These are phyloP conservation scores for Boletus rubroflammeus DNA, from an alignment of 768 basidiomycete genomes.

Conservation along the genomic window DNA sequence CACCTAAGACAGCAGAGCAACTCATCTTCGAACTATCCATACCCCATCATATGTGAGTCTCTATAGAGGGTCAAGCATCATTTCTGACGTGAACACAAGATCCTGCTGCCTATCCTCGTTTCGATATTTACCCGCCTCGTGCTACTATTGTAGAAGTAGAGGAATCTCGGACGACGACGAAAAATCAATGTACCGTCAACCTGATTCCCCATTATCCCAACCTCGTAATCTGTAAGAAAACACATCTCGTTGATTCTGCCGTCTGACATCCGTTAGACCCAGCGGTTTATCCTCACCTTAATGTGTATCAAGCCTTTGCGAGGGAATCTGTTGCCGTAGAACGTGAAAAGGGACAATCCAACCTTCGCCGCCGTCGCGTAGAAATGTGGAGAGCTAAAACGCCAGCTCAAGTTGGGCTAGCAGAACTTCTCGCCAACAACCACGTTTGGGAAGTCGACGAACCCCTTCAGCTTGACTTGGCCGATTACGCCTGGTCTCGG, in stretches of 20 bases:
- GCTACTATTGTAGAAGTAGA: not conserved
- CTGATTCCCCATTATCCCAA: slow-evolving; percentile 31
- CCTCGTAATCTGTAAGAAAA: slow-evolving; percentile 34
- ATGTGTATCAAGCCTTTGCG: slow-evolving; percentile 17
- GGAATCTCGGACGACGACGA: not conserved
- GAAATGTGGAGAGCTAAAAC: slow-evolving; percentile 17
- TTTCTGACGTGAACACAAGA: slow-evolving; percentile 33
- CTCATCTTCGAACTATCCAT: slow-evolving; percentile 22
- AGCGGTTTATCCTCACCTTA: slow-evolving; percentile 21
- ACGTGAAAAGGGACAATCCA: not conserved
- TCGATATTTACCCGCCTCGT: slow-evolving; percentile 37
- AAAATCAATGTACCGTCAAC: not conserved
- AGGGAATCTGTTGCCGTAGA: not conserved
- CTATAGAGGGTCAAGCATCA: not conserved
- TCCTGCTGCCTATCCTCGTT: slow-evolving; percentile 38
- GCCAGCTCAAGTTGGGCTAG: slow-evolving; percentile 21
- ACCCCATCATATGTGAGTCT: slow-evolving; percentile 28
- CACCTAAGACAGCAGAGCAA: slow-evolving; percentile 2
- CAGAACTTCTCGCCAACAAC: slow-evolving; percentile 15
- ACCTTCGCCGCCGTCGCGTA: slow-evolving; percentile 11
- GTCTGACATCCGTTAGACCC: slow-evolving; percentile 19
- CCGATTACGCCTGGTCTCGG: slow-evolving; percentile 68
- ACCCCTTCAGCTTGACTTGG: slow-evolving; percentile 50
- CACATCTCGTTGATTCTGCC: not conserved
- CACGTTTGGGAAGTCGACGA: slow-evolving; percentile 22